Evolutionary conservation across 495 filamentous ascomycete genomes (phyloP), one percentile per base, ranked within the genome.

Genomic region (Xylaria nigripes): DNA sequence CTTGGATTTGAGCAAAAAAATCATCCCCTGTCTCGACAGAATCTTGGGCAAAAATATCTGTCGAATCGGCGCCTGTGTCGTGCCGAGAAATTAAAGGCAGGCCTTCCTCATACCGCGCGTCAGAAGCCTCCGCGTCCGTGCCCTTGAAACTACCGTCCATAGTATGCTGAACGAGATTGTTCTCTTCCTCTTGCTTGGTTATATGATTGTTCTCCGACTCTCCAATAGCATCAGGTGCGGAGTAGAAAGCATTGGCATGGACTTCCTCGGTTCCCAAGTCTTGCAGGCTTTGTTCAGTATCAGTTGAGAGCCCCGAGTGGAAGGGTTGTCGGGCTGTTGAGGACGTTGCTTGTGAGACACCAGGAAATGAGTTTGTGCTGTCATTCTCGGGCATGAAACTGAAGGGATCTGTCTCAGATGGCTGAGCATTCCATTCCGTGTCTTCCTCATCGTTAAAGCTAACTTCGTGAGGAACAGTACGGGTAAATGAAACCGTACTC

Each of bases 311-410:
- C 18, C 72, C 61, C 6, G 57, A 55, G 5, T 65, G 54, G 9
- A 65, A 60, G 16, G 52, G 45, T 16, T 67, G 54, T 36, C 64
- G 54, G 4, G 60, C 49, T 41, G 57, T 54, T 36, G 53, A 49
- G 25, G 67, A 45, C 38, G 68, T 65, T 0, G 68, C 34, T 13
- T 74, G 73, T 24, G 76, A 73, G 1, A 84, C 75, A 13, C 64
- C 67, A 9, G 83, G 83, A 55, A 86, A 86, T 0, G 82, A 85
- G 61, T 86, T 83, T 41, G 81, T 77, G 46, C 81, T 73, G 27
- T 78, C 75, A 48, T 60, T 72, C 12, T 72, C 64, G 10, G 73
- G 65, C 69, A 84, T 75, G 42, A 76, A 73, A 51, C 76, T 76
- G 65, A 81, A 82, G 13, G 76, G 75, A 53, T 82, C 74, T 5